Evolutionary conservation across 805 yeast species (phyloP).

Genomic region (Alloascoidea africana): DNA sequence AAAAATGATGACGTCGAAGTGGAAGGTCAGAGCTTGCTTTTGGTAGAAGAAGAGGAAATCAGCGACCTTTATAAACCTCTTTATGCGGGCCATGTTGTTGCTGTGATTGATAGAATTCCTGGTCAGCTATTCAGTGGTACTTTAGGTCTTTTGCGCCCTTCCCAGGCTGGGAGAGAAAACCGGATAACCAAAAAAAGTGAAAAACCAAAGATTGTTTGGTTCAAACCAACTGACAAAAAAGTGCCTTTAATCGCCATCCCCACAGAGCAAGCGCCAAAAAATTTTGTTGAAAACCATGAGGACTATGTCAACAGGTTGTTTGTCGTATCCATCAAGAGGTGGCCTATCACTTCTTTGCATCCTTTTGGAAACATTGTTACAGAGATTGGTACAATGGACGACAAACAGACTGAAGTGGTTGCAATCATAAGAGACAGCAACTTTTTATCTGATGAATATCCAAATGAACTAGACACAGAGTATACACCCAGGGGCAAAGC

Average conservation of each 20-base stretch:
- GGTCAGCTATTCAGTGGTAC: conserved; percentile 95
- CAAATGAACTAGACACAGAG: conserved; percentile 19
- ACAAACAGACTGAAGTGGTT: conserved; percentile 64
- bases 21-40: conserved; percentile 85
- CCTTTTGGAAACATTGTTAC: conserved; percentile 92
- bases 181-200: conserved; percentile 18
- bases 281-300: conserved; percentile 86
- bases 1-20: conserved; percentile 98
- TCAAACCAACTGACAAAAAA: conserved; percentile 94
- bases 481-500: conserved; percentile 1
- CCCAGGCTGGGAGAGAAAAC: conserved; percentile 74
- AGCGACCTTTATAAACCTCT: conserved; percentile 86
- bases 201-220: conserved; percentile 95
- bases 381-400: conserved; percentile 70
- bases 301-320: conserved; percentile 68
- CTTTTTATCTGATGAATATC: conserved; percentile 23
- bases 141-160: conserved; percentile 85
- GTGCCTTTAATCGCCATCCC: conserved; percentile 98
- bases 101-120: conserved; percentile 93
- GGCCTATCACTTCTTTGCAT: conserved; percentile 98
- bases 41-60: conserved; percentile 92
- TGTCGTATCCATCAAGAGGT: conserved; percentile 91
- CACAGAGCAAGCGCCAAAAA: conserved; percentile 94
- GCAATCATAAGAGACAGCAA: conserved; percentile 66
- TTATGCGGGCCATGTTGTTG: conserved; percentile 97